phyloP scores from a whole-genome alignment of 148 eudicot species.

The Polygonum maritimum region DNA sequence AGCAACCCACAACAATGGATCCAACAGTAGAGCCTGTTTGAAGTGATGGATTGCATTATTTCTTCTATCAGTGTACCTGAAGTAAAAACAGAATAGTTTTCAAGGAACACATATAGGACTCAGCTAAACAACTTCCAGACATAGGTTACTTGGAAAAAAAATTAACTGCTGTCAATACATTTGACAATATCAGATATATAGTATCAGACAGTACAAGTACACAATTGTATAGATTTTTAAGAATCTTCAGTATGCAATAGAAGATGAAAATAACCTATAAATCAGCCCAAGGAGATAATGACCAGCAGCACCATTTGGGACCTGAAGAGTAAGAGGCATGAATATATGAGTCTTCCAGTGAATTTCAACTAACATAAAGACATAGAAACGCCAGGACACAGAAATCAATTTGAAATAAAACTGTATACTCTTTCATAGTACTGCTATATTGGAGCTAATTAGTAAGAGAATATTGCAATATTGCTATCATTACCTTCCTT shows the following conservation, averaged over 20 bases:
- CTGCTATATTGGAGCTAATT: not conserved
- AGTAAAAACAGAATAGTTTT: constrained; percentile 9
- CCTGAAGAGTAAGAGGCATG: constrained; percentile 7
- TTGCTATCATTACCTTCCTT: not conserved
- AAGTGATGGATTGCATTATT: constrained; percentile 77
- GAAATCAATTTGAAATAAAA: not conserved
- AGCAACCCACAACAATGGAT: constrained; percentile 94
- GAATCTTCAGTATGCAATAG: not conserved
- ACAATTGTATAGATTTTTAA: not conserved
- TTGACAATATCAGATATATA: not conserved
- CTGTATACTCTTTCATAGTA: not conserved
- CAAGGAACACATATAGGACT: not conserved
- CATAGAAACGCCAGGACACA: not conserved
- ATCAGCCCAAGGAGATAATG: constrained; percentile 13
- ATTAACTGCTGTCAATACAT: not conserved
- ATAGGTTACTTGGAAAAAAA: not conserved
- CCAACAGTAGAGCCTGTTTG: constrained; percentile 77
- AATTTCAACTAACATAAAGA: not conserved
- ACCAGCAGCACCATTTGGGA: constrained; percentile 17
- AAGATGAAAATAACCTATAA: constrained; percentile 46
- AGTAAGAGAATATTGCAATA: not conserved
- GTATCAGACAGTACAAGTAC: not conserved
- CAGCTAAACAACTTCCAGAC: not conserved
- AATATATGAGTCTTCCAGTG: not conserved
- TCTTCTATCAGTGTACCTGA: constrained; percentile 86